phyloP scores from a whole-genome alignment of 2,329 filamentous ascomycete genomes.

The Paraphoma sp. region DNA sequence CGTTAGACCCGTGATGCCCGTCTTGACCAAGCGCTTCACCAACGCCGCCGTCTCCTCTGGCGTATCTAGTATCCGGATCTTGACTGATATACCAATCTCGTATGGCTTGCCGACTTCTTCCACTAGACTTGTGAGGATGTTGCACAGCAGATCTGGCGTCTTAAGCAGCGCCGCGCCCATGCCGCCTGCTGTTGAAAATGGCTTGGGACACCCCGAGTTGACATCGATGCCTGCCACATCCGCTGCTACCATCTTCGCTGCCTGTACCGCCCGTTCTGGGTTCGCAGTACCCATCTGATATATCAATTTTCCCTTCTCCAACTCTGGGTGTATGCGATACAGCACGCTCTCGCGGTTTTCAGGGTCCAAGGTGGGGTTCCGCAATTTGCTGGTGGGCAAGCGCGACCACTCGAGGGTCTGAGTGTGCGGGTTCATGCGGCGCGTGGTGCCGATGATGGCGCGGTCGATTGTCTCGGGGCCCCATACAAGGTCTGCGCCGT shows the following conservation, averaged over 20 bases:
- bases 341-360: slow-evolving; percentile 70
- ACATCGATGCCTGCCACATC: slow-evolving; percentile 96
- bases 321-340: slow-evolving; percentile 80
- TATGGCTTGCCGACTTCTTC: slow-evolving; percentile 76
- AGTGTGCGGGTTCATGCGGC: slow-evolving; percentile 76
- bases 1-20: slow-evolving; percentile 90
- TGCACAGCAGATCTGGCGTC: slow-evolving; percentile 81
- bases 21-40: slow-evolving; percentile 78
- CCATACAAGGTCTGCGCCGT: slow-evolving; percentile 97
- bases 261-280: slow-evolving; percentile 81
- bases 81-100: slow-evolving; percentile 93
- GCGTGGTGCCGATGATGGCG: slow-evolving; percentile 85
- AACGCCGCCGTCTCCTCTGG: slow-evolving; percentile 76
- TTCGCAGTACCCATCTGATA: slow-evolving; percentile 92
- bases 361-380: slow-evolving; percentile 62
- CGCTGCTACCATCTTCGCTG: slow-evolving; percentile 80
- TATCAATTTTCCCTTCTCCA: slow-evolving; percentile 77
- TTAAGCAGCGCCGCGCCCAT: slow-evolving; percentile 93
- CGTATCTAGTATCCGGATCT: slow-evolving; percentile 87
- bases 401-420: slow-evolving; percentile 86
- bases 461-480: slow-evolving; percentile 95
- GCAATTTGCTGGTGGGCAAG: slow-evolving; percentile 72
- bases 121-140: slow-evolving; percentile 84
- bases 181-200: slow-evolving; percentile 89
- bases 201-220: slow-evolving; percentile 97